Evolutionary conservation across 495 filamentous ascomycete species (phyloP).

Genomic region (Penicillium herquei): DNA sequence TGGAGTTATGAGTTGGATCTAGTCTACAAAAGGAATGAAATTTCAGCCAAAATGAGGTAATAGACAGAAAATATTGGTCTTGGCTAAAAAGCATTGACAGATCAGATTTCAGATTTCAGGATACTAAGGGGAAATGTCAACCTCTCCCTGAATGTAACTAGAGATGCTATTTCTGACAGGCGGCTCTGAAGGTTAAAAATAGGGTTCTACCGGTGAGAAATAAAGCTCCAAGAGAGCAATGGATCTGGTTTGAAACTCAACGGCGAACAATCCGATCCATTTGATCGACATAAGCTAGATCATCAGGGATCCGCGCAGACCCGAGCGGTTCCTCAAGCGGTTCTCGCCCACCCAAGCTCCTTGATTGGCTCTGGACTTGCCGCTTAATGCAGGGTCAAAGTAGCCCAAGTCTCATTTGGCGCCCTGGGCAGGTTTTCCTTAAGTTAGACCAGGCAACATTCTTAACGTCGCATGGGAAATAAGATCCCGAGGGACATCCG

Average conservation of each 20-base stretch:
- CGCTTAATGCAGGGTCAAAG: constrained; percentile 9
- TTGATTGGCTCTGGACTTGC: constrained; percentile 7
- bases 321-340: constrained; percentile 10
- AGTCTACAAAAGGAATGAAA: neutral
- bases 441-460: constrained; percentile 6
- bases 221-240: neutral
- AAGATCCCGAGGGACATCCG: constrained; percentile 8
- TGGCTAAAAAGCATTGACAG: constrained; percentile 3
- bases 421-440: neutral
- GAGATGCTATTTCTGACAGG: neutral
- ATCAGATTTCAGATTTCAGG: too few species aligned
- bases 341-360: neutral
- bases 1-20: neutral
- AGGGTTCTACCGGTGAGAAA: constrained; percentile 6
- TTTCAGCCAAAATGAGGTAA: constrained; percentile 4
- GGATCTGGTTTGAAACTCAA: constrained; percentile 17
- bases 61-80: constrained; percentile 8
- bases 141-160: too few species aligned
- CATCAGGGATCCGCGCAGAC: constrained; percentile 20
- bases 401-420: constrained; percentile 18
- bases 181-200: constrained; percentile 2
- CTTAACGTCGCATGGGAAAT: constrained; percentile 18
- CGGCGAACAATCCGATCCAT: constrained; percentile 17
- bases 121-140: too few species aligned
- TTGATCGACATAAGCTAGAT: neutral